These are phyloP conservation scores for Aspergillus sp. DNA, from an alignment of 2,329 filamentous ascomycete species.

Conservation along the genomic window DNA sequence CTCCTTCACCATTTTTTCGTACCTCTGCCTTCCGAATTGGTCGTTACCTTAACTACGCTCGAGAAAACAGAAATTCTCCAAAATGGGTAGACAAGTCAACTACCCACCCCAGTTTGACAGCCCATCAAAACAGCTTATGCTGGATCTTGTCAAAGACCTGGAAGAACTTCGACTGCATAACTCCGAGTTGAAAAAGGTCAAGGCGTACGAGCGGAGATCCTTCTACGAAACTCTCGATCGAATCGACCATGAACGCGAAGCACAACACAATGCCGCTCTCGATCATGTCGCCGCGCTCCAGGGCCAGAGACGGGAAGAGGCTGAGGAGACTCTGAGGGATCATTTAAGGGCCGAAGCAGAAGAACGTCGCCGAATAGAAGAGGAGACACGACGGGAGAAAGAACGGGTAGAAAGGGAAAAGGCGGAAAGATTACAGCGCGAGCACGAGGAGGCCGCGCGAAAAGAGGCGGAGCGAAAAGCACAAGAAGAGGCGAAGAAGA, in stretches of 20 bases:
- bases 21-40: background rate
- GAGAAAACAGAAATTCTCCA: background rate
- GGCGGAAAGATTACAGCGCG: conserved; percentile 24
- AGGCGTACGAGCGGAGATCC: conserved; percentile 35
- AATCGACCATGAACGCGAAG: conserved; percentile 56
- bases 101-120: conserved; percentile 30
- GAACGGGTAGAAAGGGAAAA: conserved; percentile 29
- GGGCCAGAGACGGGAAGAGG: conserved; percentile 54
- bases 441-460: conserved; percentile 33
- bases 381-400: conserved; percentile 28
- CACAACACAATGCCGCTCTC: conserved; percentile 59
- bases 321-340: conserved; percentile 48
- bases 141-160: conserved; percentile 35
- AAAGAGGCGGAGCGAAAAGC: conserved; percentile 38
- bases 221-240: conserved; percentile 57
- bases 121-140: conserved; percentile 34
- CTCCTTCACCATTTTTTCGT: background rate
- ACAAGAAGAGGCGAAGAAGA: conserved; percentile 32
- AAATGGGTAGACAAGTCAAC: conserved; percentile 22
- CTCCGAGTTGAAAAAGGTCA: conserved; percentile 36
- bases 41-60: background rate
- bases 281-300: conserved; percentile 60
- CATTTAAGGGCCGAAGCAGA: conserved; percentile 36
- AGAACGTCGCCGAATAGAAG: conserved; percentile 29
- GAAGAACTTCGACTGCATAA: conserved; percentile 37